Evolutionary conservation across 805 yeast species (phyloP).

Genomic region (Ogataea angusta): DNA sequence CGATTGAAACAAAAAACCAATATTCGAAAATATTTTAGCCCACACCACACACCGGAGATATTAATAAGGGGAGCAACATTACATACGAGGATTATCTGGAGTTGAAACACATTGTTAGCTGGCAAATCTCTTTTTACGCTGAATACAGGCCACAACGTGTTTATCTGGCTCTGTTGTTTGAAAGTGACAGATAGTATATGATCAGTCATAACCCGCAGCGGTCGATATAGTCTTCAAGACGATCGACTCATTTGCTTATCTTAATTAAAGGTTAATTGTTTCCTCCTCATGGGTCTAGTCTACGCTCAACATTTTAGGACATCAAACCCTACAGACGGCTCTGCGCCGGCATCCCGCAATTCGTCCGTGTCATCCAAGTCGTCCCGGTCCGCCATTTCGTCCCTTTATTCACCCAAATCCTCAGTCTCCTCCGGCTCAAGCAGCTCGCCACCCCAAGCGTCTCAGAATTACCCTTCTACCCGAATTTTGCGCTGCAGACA

Average conservation of each 20-base stretch:
- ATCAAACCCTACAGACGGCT: not conserved
- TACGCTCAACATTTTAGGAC: conserved; percentile 31
- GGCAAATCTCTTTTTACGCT: no score
- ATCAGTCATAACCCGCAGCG: not conserved
- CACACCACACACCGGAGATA: conserved; percentile 5
- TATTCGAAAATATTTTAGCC: conserved; percentile 2
- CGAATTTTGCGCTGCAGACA: conserved; percentile 29
- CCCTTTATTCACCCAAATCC: conserved; percentile 27
- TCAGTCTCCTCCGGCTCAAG: conserved; percentile 23
- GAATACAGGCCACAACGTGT: no score
- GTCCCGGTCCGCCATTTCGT: conserved; percentile 32
- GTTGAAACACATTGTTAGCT: not conserved
- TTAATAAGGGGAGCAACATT: not conserved
- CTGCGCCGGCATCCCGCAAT: not conserved
- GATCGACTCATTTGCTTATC: conserved; percentile 8
- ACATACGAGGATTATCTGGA: not conserved
- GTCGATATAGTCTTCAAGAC: not conserved
- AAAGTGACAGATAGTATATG: not conserved
- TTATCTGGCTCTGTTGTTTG: no score
- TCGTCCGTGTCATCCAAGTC: conserved; percentile 21
- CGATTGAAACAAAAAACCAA: not conserved
- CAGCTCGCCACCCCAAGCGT: conserved; percentile 7
- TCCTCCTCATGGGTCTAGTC: conserved; percentile 27
- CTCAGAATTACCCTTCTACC: conserved; percentile 15
- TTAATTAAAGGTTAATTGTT: conserved; percentile 1